These are phyloP conservation scores for Strobilomyces dryophilus DNA, from an alignment of 768 basidiomycete genomes.

Conservation along the genomic window DNA sequence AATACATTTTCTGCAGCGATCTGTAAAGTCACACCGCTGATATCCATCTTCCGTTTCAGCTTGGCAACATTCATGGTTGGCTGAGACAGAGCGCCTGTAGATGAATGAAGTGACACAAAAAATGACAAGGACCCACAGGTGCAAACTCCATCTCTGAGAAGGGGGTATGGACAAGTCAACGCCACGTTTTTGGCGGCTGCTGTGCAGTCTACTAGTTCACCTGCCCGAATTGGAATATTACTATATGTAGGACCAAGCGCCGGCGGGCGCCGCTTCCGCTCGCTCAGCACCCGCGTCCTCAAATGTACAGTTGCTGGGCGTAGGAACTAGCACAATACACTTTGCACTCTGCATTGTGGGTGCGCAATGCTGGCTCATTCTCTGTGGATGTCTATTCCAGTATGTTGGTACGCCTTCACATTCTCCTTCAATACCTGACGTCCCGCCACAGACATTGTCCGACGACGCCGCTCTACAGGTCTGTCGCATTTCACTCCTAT, in stretches of 20 bases:
- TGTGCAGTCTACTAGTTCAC: conserved; percentile 13
- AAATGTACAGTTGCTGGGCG: not conserved
- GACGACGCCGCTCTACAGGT: conserved; percentile 1
- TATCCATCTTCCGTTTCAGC: conserved; percentile 24
- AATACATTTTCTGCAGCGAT: conserved; percentile 8
- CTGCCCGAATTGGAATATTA: conserved; percentile 24
- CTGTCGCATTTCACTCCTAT: conserved; percentile 3
- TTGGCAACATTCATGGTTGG: conserved; percentile 16
- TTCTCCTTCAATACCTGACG: not conserved
- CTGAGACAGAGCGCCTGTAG: conserved; percentile 10
- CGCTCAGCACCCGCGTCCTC: not conserved
- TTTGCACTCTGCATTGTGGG: conserved; percentile 4
- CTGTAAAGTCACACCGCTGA: conserved; percentile 20
- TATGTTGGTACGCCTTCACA: not conserved
- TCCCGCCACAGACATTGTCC: conserved; percentile 21
- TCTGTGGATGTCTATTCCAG: conserved; percentile 5
- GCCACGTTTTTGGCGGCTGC: conserved; percentile 10
- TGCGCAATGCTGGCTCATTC: not conserved
- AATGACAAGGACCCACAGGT: conserved; percentile 25
- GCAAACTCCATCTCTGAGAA: conserved; percentile 24
- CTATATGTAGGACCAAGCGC: not conserved
- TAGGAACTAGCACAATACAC: not conserved
- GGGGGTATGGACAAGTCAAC: conserved; percentile 11
- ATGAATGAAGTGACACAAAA: not conserved
- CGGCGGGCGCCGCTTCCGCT: not conserved